phyloP scores from a whole-genome alignment of 495 filamentous ascomycete species.

The Cairneyella variabilis region DNA sequence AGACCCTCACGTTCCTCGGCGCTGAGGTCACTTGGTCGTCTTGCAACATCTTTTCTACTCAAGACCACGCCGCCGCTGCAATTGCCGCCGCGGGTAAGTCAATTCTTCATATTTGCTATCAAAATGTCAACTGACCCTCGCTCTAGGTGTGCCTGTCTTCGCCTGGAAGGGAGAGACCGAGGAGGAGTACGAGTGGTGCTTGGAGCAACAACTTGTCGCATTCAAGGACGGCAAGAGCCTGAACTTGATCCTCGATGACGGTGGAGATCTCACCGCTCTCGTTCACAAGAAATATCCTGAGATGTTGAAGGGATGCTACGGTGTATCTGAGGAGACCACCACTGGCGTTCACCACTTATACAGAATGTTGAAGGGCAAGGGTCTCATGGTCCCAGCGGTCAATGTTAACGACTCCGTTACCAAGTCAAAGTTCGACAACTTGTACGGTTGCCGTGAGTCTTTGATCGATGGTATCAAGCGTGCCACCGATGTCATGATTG shows the following conservation, averaged over 20 bases:
- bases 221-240: conserved; percentile 97
- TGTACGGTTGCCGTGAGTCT: conserved; percentile 98
- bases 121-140: too few species aligned
- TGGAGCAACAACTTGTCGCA: conserved; percentile 94
- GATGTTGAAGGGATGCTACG: conserved; percentile 94
- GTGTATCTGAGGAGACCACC: conserved; percentile 98
- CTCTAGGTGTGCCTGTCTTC: conserved; percentile 83
- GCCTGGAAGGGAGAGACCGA: conserved; percentile 99
- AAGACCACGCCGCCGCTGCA: conserved; percentile 96
- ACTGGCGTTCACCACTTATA: conserved; percentile 99
- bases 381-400: conserved; percentile 91
- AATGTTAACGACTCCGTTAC: conserved; percentile 77
- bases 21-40: conserved; percentile 97
- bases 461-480: conserved; percentile 99
- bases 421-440: conserved; percentile 99
- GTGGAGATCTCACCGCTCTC: conserved; percentile 93
- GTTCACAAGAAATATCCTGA: conserved; percentile 98
- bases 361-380: conserved; percentile 89
- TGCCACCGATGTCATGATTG: conserved; percentile 99
- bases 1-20: conserved; percentile 89
- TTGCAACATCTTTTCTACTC: conserved; percentile 99
- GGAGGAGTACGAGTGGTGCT: conserved; percentile 99
- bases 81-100: conserved; percentile 72
- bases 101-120: neutral
- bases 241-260: conserved; percentile 98